Evolutionary conservation across 2,329 filamentous ascomycete species (phyloP).

Genomic region (Parastagonospora avenae): DNA sequence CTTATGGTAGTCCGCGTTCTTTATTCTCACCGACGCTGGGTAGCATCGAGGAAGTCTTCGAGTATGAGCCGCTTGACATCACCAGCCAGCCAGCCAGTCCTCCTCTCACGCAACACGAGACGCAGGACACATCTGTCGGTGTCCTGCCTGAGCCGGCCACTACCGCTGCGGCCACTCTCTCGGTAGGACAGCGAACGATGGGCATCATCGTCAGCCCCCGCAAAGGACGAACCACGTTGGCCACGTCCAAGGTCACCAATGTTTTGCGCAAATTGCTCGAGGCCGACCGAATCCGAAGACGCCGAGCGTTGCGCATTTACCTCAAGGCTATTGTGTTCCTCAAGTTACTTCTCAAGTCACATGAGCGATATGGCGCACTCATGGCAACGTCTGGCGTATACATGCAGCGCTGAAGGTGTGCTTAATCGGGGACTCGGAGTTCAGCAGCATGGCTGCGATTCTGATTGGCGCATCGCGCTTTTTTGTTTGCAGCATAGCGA

Average conservation of each 20-base stretch:
- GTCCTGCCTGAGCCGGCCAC: conserved; percentile 27
- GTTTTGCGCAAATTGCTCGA: conserved; percentile 29
- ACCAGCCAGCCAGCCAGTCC: conserved; percentile 8
- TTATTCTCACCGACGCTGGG: conserved; percentile 31
- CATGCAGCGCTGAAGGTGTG: conserved; percentile 26
- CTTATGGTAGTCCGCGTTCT: conserved; percentile 18
- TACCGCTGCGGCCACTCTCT: conserved; percentile 22
- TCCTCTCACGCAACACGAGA: conserved; percentile 15
- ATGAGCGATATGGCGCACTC: conserved; percentile 31
- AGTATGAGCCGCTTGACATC: conserved; percentile 24
- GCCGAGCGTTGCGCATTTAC: conserved; percentile 25
- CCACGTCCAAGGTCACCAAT: conserved; percentile 13
- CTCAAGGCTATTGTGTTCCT: conserved; percentile 31
- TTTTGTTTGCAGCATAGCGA: background rate
- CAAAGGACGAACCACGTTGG: conserved; percentile 6
- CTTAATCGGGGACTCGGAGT: background rate
- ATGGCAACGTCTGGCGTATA: conserved; percentile 34
- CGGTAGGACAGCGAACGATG: conserved; percentile 19
- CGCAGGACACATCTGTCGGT: conserved; percentile 16
- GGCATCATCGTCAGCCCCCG: conserved; percentile 28
- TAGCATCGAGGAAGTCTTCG: conserved; percentile 31
- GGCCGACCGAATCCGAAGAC: conserved; percentile 26
- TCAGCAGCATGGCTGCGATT: background rate
- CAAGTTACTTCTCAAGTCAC: conserved; percentile 26
- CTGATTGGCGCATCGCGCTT: background rate